These are phyloP conservation scores for Kodamaea ohmeri DNA, from an alignment of 1,139 yeast genomes.

Conservation along the genomic window DNA sequence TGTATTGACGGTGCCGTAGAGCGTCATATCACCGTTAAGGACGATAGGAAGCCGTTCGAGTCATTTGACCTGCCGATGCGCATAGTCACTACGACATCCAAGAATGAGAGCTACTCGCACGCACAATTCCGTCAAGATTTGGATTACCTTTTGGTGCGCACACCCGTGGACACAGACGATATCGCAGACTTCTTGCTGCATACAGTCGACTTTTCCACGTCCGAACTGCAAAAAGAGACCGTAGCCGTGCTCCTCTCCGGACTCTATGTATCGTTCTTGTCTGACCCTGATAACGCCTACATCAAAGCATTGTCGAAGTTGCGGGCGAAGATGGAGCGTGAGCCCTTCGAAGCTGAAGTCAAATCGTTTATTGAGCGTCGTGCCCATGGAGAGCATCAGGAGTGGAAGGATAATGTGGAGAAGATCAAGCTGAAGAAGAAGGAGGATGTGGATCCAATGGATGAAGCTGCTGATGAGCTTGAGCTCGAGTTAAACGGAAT, in stretches of 20 bases:
- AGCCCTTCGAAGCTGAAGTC: background rate
- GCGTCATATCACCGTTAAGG: conserved; percentile 1
- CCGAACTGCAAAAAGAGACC: conserved; percentile 2
- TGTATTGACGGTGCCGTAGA: conserved; percentile 26
- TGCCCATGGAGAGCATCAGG: background rate
- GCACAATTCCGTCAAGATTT: conserved; percentile 31
- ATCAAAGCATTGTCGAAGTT: conserved; percentile 8
- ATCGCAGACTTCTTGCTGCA: conserved; percentile 11
- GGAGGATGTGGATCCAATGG: background rate
- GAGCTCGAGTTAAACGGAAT: conserved; percentile 3
- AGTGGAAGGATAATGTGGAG: background rate
- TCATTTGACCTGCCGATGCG: conserved; percentile 10
- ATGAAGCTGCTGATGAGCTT: background rate
- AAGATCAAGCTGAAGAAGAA: background rate
- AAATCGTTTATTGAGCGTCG: background rate
- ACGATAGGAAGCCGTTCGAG: conserved; percentile 13
- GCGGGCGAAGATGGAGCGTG: background rate
- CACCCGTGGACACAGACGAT: conserved; percentile 1
- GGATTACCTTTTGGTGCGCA: conserved; percentile 16
- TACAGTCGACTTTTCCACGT: conserved; percentile 4
- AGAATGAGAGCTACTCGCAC: conserved; percentile 23
- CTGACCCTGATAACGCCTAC: conserved; percentile 21
- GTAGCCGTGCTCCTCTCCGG: conserved; percentile 1
- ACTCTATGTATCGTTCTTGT: conserved; percentile 14
- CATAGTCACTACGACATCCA: background rate